A percentile compares a stretch with the other conserved stretches of the same genome.
Evolutionary conservation across 169 alveolate species (phyloP).

Genomic region (Perkinsus olseni): DNA sequence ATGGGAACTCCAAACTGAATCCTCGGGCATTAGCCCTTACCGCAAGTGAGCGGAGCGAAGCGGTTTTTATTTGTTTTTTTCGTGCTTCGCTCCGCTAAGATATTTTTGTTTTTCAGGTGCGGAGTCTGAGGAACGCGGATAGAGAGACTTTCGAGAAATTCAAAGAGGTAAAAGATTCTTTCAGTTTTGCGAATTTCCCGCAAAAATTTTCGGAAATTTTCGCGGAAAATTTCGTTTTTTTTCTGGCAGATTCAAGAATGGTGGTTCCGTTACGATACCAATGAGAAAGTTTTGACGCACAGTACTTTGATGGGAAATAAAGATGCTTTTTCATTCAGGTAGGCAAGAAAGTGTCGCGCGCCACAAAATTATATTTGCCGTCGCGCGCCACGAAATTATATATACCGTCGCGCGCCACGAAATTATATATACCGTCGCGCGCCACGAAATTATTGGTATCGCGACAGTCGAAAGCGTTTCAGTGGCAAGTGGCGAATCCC

Average conservation of each 20-base stretch:
- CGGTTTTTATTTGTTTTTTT: not conserved
- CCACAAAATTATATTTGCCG: no score
- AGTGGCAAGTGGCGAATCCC: not conserved
- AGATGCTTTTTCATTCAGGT: not conserved
- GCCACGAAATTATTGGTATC: not conserved
- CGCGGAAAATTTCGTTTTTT: not conserved
- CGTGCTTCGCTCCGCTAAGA: not conserved
- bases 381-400: no score
- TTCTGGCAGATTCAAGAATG: not conserved
- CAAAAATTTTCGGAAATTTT: not conserved
- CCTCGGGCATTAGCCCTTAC: not conserved
- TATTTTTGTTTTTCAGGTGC: not conserved
- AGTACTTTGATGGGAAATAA: not conserved
- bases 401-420: no score
- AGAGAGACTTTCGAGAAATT: not conserved
- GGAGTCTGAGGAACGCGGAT: not conserved
- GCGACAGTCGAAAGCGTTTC: no score
- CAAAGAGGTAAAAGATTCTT: not conserved
- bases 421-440: no score
- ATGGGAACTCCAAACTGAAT: not conserved
- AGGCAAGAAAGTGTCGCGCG: no score
- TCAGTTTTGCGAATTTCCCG: not conserved
- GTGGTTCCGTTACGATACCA: not conserved
- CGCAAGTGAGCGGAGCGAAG: not conserved
- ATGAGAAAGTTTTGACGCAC: not conserved